Evolutionary conservation across 2,329 filamentous ascomycete species (phyloP), one percentile per base, ranked within the genome.

Genomic region (Coccinonectria pachysandricola): DNA sequence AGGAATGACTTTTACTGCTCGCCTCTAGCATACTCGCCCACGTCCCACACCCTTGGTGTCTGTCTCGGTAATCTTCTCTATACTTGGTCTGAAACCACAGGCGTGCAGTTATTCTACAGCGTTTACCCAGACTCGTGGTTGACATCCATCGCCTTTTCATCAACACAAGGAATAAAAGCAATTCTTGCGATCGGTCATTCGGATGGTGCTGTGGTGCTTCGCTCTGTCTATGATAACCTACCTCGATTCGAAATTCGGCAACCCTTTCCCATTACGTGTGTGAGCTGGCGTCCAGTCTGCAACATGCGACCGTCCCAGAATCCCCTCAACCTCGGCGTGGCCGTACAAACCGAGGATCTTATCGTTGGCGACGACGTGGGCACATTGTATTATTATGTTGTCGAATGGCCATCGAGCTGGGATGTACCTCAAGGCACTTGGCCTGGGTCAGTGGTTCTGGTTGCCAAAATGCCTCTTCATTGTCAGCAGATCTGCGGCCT

Each of bases 1-100:
- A 75, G 85, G 30, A 86, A 96, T 45, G 88, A 98, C 53, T 98
- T 87, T 52, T 98, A 98, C 52, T 95, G 86, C 56, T 91, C 87
- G 0, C 68, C 87, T 3, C 65, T 98, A 28, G 85, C 91, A 7
- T 96, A 94, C 52, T 93, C 80, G 0, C 54, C 68, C 20, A 80
- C 72, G 6, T 71, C 75, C 26, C 71, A 80, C 27, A 82, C 79
- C 9, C 67, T 98, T 10, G 88, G 85, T 11, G 83, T 96, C 11
- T 88, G 84, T 1, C 65, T 96, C 9, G 79, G 78, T 0, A 75
- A 78, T 28, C 65, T 76, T 18, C 70, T 98, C 4, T 95, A 93
- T 51, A 71, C 83, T 5, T 98, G 88, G 91, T 88, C 85, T 0
- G 87, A 96, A 49, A 55, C 62, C 17, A 60, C 64, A 15, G 79